These are phyloP conservation scores for Talaromyces sp. DNA, from an alignment of 2,329 filamentous ascomycete species.

Conservation along the genomic window DNA sequence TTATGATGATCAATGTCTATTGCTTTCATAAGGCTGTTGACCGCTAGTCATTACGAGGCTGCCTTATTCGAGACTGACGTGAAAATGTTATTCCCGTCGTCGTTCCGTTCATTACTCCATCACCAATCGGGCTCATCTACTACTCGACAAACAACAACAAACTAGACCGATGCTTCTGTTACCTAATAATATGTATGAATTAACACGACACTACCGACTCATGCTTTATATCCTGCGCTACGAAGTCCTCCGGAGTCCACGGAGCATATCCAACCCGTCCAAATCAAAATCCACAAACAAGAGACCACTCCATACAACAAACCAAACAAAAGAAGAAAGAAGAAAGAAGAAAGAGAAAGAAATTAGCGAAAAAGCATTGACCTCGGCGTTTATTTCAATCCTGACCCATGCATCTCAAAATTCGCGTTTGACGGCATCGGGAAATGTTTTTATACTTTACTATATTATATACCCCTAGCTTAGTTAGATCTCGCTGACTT, in stretches of 20 bases:
- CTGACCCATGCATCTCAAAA: neutral
- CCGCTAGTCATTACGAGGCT: neutral
- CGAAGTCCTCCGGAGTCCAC: neutral
- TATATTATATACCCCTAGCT: neutral
- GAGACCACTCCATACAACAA: neutral
- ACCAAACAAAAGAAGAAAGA: neutral
- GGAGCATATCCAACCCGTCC: neutral
- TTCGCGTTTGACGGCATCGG: neutral
- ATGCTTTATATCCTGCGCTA: neutral
- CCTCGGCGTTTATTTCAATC: constrained; percentile 3
- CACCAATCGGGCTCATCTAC: neutral
- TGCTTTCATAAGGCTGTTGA: neutral
- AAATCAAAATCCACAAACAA: neutral
- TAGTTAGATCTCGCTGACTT: neutral
- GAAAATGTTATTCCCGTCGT: neutral
- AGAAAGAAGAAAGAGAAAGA: neutral
- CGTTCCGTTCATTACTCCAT: neutral
- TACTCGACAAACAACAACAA: neutral
- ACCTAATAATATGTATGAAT: neutral
- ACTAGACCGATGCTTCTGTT: neutral
- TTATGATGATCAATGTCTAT: neutral
- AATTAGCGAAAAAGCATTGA: neutral
- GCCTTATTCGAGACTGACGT: neutral
- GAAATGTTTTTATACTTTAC: neutral
- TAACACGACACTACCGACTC: neutral